A percentile compares a stretch with the other conserved stretches of the same genome.
phyloP scores from a whole-genome alignment of 345 rosid genomes.

The Crucihimalaya himalaica region DNA sequence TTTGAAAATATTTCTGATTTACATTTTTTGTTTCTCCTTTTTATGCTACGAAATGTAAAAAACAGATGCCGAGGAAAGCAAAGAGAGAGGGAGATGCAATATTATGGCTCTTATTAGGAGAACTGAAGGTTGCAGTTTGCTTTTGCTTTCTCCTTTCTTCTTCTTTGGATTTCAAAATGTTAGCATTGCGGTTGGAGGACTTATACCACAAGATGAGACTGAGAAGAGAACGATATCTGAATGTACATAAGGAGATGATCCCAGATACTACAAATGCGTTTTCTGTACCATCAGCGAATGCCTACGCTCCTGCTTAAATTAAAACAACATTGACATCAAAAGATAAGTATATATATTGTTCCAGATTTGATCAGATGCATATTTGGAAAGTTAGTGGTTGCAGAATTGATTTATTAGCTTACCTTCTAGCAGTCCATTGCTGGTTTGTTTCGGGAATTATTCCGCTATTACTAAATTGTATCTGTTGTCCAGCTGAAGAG shows the following conservation, averaged over 20 bases:
- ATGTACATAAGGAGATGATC: slow-evolving; percentile 32
- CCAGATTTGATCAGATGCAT: background rate
- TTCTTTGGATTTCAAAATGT: slow-evolving; percentile 17
- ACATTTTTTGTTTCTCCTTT: slow-evolving; percentile 13
- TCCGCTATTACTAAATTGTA: slow-evolving; percentile 41
- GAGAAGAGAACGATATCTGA: slow-evolving; percentile 24
- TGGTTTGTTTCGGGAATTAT: slow-evolving; percentile 44
- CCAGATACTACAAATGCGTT: background rate
- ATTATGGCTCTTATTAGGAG: background rate
- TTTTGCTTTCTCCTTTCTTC: slow-evolving; percentile 20
- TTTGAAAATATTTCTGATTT: slow-evolving; percentile 30
- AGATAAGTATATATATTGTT: background rate
- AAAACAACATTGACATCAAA: slow-evolving; percentile 14
- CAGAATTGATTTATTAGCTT: slow-evolving; percentile 8
- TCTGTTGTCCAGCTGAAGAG: slow-evolving; percentile 44
- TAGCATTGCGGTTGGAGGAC: slow-evolving; percentile 18
- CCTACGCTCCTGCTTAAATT: slow-evolving; percentile 54
- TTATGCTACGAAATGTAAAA: slow-evolving; percentile 8
- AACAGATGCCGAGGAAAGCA: slow-evolving; percentile 2
- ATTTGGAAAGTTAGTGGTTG: background rate
- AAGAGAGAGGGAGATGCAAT: background rate
- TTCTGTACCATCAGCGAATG: slow-evolving; percentile 48
- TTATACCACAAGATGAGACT: slow-evolving; percentile 5
- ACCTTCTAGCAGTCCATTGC: slow-evolving; percentile 49
- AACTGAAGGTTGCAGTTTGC: slow-evolving; percentile 17